These are phyloP conservation scores for Vitis hybrid DNA, from an alignment of 177 flowering plant genomes.

Conservation along the genomic window DNA sequence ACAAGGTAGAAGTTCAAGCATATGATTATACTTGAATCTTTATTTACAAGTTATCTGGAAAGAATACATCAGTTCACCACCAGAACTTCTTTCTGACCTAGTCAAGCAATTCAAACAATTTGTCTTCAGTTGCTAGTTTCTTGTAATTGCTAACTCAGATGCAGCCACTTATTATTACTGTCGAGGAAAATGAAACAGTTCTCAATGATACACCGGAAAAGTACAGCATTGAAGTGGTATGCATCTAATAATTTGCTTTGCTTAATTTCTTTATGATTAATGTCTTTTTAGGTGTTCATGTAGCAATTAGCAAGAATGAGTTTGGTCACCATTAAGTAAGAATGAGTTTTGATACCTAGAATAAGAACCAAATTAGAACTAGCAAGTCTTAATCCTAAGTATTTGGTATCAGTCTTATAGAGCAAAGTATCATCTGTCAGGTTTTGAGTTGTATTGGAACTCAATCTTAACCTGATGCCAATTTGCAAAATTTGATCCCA, in stretches of 20 bases:
- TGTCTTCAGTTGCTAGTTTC: not conserved
- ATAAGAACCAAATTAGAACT: too few species aligned
- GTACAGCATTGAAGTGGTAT: conserved; percentile 68
- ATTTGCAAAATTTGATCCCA: too few species aligned
- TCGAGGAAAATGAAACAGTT: conserved; percentile 87
- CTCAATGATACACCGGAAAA: conserved; percentile 72
- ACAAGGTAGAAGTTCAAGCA: conserved; percentile 42
- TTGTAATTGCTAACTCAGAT: not conserved
- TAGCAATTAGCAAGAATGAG: not conserved
- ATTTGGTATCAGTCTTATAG: too few species aligned
- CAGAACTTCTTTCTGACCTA: too few species aligned
- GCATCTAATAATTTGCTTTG: conserved; percentile 12
- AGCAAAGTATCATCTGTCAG: too few species aligned
- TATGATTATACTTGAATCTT: not conserved
- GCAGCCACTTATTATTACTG: conserved; percentile 80
- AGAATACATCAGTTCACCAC: too few species aligned
- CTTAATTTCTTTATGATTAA: conserved; percentile 4
- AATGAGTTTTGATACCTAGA: too few species aligned
- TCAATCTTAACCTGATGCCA: too few species aligned
- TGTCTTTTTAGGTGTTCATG: not conserved
- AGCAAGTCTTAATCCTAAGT: too few species aligned
- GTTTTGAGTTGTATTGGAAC: too few species aligned
- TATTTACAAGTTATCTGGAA: not conserved
- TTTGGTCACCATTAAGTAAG: not conserved
- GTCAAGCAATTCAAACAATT: not conserved